Evolutionary conservation across 225 moss, liverwort and hornwort species (phyloP).

Genomic region (Thuidium tamariscinum): DNA sequence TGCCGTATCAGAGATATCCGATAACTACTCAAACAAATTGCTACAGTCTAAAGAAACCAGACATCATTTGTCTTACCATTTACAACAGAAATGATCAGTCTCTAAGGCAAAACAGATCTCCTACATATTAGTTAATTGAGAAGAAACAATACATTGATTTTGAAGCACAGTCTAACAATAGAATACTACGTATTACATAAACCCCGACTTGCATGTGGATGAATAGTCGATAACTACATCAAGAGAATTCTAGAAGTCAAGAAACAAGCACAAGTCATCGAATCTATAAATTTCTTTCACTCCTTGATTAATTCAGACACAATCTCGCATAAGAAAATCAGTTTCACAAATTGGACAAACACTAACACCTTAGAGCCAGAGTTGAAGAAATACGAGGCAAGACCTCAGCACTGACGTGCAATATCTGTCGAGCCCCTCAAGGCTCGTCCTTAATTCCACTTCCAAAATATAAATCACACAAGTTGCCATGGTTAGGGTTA

Average conservation of each 20-base stretch:
- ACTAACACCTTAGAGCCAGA: too few species aligned
- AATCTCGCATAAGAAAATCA: neutral
- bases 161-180: too few species aligned
- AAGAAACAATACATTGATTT: too few species aligned
- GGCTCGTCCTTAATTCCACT: neutral
- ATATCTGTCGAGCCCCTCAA: neutral
- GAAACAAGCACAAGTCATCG: neutral
- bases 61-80: neutral
- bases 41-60: neutral
- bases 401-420: neutral
- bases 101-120: neutral
- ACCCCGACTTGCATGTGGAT: neutral
- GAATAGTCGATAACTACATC: neutral
- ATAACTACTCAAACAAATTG: neutral
- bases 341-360: neutral
- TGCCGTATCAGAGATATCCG: neutral
- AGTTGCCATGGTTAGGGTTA: neutral
- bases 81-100: neutral
- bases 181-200: neutral
- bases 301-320: neutral
- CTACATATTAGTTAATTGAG: neutral
- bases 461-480: neutral
- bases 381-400: neutral
- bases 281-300: neutral
- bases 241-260: neutral